A percentile compares a stretch with the other conserved stretches of the same genome.
Evolutionary conservation across 306 rosid species (phyloP).

Genomic region (Glycine soja): DNA sequence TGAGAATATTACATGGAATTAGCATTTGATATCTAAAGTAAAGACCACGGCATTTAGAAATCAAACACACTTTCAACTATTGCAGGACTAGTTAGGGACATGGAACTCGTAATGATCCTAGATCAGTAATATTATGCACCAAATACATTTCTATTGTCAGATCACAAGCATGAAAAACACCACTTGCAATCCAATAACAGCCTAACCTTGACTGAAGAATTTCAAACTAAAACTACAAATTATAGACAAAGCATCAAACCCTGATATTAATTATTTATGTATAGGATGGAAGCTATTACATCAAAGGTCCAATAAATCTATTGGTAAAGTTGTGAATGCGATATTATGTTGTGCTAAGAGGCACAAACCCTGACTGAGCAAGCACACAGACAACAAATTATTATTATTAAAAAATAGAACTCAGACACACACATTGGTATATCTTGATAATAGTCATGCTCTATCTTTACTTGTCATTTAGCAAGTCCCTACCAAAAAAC

Average conservation of each 20-base stretch:
- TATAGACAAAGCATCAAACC: neutral
- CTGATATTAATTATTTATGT: neutral
- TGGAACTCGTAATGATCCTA: neutral
- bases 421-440: neutral
- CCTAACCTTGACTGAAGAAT: neutral
- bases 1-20: constrained; percentile 25
- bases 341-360: neutral
- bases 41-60: constrained; percentile 12
- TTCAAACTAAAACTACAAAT: constrained; percentile 30
- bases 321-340: neutral
- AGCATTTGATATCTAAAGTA: neutral
- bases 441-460: neutral
- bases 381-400: neutral
- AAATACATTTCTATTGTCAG: neutral
- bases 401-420: neutral
- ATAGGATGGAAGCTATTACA: neutral
- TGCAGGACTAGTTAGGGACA: neutral
- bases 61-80: neutral
- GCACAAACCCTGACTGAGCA: neutral
- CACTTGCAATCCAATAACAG: constrained; percentile 2
- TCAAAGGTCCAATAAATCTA: neutral
- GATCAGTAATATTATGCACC: neutral
- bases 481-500: neutral
- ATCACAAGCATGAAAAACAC: constrained; percentile 11
- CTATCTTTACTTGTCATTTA: neutral